Percentiles rank a stretch among this genome's conserved stretches.
Evolutionary conservation across 2,329 filamentous ascomycete species (phyloP).

Genomic region (Penicillium corylophilum): DNA sequence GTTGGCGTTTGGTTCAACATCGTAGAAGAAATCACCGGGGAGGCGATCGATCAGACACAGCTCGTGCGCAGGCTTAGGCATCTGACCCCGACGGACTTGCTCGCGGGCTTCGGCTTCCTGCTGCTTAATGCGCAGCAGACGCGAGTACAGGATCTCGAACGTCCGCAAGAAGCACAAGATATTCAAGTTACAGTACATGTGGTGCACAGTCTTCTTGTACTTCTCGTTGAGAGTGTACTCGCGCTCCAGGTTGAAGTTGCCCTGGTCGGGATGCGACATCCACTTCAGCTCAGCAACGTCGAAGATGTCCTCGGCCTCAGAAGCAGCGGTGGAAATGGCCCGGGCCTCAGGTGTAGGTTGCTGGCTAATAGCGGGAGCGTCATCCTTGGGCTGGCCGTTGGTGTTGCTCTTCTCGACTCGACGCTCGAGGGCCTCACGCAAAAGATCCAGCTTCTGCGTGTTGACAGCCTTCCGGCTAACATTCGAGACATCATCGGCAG

Average conservation of each 20-base stretch:
- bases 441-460: slow-evolving; percentile 71
- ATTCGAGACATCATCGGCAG: slow-evolving; percentile 67
- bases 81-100: slow-evolving; percentile 70
- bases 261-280: slow-evolving; percentile 61
- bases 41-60: slow-evolving; percentile 81
- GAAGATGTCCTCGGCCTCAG: slow-evolving; percentile 56
- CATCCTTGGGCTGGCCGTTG: slow-evolving; percentile 72
- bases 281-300: slow-evolving; percentile 52
- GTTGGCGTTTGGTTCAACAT: slow-evolving; percentile 62
- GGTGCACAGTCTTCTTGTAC: slow-evolving; percentile 77
- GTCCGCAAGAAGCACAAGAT: slow-evolving; percentile 95
- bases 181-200: slow-evolving; percentile 86
- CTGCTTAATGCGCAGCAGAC: slow-evolving; percentile 79
- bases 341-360: slow-evolving; percentile 80
- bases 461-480: slow-evolving; percentile 62
- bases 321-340: slow-evolving; percentile 34
- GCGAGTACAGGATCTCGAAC: slow-evolving; percentile 85
- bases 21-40: slow-evolving; percentile 70
- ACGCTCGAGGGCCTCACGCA: slow-evolving; percentile 83
- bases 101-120: slow-evolving; percentile 70
- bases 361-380: slow-evolving; percentile 75
- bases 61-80: slow-evolving; percentile 76
- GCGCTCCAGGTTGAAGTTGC: slow-evolving; percentile 60
- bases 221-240: slow-evolving; percentile 73
- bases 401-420: slow-evolving; percentile 62